Percentiles rank a stretch among this genome's conserved stretches.
Evolutionary conservation across 495 filamentous ascomycete genomes (phyloP).

Genomic region (Hyaloscypha bicolor): DNA sequence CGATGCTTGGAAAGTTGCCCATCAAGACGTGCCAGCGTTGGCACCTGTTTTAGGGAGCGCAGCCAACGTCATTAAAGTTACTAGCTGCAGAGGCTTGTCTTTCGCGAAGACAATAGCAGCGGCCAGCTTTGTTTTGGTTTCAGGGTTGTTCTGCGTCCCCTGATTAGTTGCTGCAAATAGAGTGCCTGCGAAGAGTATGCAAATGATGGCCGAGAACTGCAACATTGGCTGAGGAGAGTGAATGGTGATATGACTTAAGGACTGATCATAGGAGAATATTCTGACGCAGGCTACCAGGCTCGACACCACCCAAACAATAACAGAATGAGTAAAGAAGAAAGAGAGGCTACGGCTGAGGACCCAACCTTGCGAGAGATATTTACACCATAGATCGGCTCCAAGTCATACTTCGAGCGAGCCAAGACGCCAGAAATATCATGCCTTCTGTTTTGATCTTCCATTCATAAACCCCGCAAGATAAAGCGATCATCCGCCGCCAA

Average conservation of each 20-base stretch:
- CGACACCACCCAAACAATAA: background rate
- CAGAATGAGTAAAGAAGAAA: constrained; percentile 1
- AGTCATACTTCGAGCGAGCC: background rate
- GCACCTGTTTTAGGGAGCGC: constrained; percentile 4
- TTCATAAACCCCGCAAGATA: constrained; percentile 5
- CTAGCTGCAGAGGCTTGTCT: constrained; percentile 13
- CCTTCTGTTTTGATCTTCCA: constrained; percentile 7
- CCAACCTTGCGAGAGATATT: background rate
- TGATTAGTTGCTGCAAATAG: constrained; percentile 5
- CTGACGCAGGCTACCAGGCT: constrained; percentile 6
- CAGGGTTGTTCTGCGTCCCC: constrained; percentile 5
- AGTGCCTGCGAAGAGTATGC: constrained; percentile 5
- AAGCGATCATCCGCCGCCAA: constrained; percentile 4
- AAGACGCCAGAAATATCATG: constrained; percentile 1
- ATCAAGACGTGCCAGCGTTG: constrained; percentile 18
- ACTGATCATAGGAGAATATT: constrained; percentile 5
- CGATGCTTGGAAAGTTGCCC: constrained; percentile 18
- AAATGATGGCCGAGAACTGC: constrained; percentile 6
- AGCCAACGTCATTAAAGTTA: constrained; percentile 12
- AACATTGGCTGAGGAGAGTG: background rate
- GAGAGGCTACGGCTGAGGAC: too few species aligned
- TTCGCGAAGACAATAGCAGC: constrained; percentile 19
- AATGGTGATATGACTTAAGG: background rate
- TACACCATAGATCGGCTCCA: background rate
- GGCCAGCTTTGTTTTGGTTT: constrained; percentile 10